Conservation (phyloP, 352 stramenopile genomes). For the Phytophthora europaea region DNA sequence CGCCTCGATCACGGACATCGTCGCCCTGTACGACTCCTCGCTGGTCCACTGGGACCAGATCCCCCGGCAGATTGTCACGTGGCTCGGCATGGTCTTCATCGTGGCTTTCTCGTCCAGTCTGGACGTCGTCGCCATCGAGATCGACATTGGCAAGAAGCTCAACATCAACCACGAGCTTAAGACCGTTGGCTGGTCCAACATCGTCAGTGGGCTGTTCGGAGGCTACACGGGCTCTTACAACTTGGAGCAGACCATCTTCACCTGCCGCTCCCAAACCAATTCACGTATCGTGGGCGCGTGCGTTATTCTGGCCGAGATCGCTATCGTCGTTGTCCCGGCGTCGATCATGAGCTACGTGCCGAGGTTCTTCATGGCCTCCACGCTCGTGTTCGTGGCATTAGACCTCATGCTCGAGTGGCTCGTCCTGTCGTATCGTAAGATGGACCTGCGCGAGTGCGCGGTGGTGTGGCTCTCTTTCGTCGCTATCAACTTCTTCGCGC, state of each 20-base stretch:
- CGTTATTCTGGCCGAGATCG: constrained; percentile 88
- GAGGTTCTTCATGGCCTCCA: constrained; percentile 97
- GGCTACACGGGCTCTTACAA: constrained; percentile 99
- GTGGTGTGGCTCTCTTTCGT: constrained; percentile 94
- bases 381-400: constrained; percentile 97
- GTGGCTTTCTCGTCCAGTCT: constrained; percentile 97
- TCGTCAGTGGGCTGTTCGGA: constrained; percentile 94
- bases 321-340: constrained; percentile 89
- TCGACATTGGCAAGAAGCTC: constrained; percentile 94
- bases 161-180: constrained; percentile 95
- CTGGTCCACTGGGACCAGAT: constrained; percentile 92
- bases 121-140: constrained; percentile 97
- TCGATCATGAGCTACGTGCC: constrained; percentile 95
- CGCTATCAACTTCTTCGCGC: constrained; percentile 93
- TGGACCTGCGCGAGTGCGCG: constrained; percentile 90
- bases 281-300: constrained; percentile 90
- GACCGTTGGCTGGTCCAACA: constrained; percentile 97
- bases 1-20: constrained; percentile 65
- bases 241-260: constrained; percentile 99
- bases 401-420: constrained; percentile 98
- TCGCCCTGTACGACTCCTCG: constrained; percentile 90
- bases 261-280: constrained; percentile 92
- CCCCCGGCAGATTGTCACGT: constrained; percentile 89
- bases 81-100: constrained; percentile 97
- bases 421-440: constrained; percentile 77